Base-by-base conservation (phyloP, 176 grass and related monocot species). In the Typha latifolia region DNA sequence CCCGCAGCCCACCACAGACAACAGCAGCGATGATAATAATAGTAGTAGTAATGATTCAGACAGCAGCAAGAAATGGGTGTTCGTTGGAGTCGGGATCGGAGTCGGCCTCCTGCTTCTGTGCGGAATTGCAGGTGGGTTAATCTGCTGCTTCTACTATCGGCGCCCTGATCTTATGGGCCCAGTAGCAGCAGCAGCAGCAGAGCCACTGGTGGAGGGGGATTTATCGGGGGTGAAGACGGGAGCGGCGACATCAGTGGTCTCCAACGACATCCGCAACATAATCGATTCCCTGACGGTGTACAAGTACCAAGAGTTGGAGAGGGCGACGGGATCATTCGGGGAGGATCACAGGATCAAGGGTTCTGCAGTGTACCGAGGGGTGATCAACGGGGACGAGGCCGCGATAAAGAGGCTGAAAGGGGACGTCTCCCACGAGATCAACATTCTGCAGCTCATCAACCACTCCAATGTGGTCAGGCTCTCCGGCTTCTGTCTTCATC, bases 381-480 rank as follows among this genome's bases (percentile, higher is more conserved):
- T 78, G 20, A 87, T 95, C 90, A 86, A 90, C 67, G 86, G 86
- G 56, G 90, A 95, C 71, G 65, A 66, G 12, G 83, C 86, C 14
- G 90, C 84, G 21, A 72, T 95, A 51, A 95, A 90, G 69, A 74
- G 83, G 2, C 79, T 95, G 0, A 75, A 80, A 57, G 86, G 90
- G 23, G 86, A 95, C 77, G 86, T 84, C 1, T 82, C 78, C 64
- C 82, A 69, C 21, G 86, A 90, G 90, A 85, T 90, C 31, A 75
- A 78, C 48, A 82, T 95, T 69, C 77, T 95, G 19, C 82, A 75
- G 72, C 83, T 82, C 48, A 75, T 90, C 37, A 95, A 90, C 78
- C 90, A 95, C 72, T 87, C 81, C 27, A 80, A 66, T 72, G 68
- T 95, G 47, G 32, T 87, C 72, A 80, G 86, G 49, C 83, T 95